Conservation (phyloP, 352 stramenopile genomes). For the Phytophthora brassicae region DNA sequence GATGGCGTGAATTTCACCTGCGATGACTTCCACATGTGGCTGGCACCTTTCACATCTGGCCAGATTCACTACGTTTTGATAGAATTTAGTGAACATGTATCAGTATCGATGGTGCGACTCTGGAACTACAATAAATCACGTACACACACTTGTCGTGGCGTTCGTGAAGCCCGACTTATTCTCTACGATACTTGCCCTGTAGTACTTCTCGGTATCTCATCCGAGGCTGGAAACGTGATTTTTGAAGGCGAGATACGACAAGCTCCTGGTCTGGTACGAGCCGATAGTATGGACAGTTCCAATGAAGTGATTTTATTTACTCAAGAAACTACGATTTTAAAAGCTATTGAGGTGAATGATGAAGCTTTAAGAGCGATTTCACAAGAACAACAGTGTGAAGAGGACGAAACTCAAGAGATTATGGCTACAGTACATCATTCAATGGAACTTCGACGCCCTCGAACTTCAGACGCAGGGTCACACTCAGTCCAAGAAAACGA, state of each 20-base stretch:
- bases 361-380: constrained; percentile 25
- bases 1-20: constrained; percentile 89
- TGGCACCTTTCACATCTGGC: constrained; percentile 75
- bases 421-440: constrained; percentile 38
- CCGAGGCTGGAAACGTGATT: constrained; percentile 33
- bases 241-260: constrained; percentile 88
- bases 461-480: constrained; percentile 50
- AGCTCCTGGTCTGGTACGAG: constrained; percentile 63
- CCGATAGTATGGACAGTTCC: constrained; percentile 50
- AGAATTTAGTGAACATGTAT: constrained; percentile 35
- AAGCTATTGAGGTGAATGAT: constrained; percentile 75
- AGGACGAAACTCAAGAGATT: constrained; percentile 45
- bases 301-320: constrained; percentile 91
- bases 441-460: constrained; percentile 50
- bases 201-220: background rate
- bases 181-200: constrained; percentile 35
- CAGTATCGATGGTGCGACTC: constrained; percentile 83
- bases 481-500: constrained; percentile 19
- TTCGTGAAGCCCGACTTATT: constrained; percentile 55
- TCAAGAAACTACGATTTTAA: constrained; percentile 55
- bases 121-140: constrained; percentile 95
- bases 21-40: constrained; percentile 92
- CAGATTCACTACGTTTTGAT: constrained; percentile 60
- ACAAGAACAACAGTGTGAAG: constrained; percentile 44
- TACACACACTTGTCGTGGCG: constrained; percentile 75